Evolutionary conservation across 192 early-diverging fungal species (phyloP).

Genomic region (Cetraspora pellucida): DNA sequence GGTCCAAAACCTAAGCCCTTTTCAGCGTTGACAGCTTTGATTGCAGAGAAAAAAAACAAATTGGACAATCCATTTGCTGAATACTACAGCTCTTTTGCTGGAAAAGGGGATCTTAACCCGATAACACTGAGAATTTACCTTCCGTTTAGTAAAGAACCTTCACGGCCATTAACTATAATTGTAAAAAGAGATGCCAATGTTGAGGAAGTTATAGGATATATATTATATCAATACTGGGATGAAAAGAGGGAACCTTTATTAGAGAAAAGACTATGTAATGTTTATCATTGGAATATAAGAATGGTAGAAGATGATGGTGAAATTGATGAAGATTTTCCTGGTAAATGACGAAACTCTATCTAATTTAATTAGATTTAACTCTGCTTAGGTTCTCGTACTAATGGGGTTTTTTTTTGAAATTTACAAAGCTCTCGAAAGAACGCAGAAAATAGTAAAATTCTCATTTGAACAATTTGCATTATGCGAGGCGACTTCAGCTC

Average conservation of each 20-base stretch:
- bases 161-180: constrained; percentile 60
- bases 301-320: constrained; percentile 96
- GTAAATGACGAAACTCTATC: constrained; percentile 43
- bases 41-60: constrained; percentile 61
- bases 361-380: neutral
- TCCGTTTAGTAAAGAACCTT: constrained; percentile 50
- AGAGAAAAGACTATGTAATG: constrained; percentile 61
- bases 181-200: constrained; percentile 82
- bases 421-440: constrained; percentile 79
- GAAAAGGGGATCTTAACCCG: constrained; percentile 59
- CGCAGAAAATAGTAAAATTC: constrained; percentile 81
- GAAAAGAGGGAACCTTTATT: constrained; percentile 65
- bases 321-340: constrained; percentile 96
- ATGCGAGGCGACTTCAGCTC: constrained; percentile 72
- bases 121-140: constrained; percentile 69
- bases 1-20: constrained; percentile 37
- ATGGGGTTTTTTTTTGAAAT: neutral
- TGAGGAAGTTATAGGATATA: constrained; percentile 93
- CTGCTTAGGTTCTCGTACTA: neutral
- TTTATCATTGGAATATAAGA: constrained; percentile 83
- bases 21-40: constrained; percentile 65
- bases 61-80: constrained; percentile 71
- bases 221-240: constrained; percentile 85
- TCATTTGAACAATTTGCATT: constrained; percentile 92
- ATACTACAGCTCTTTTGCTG: constrained; percentile 65